Evolutionary conservation across 2,329 filamentous ascomycete species (phyloP).

Genomic region (Fusarium chuoi): DNA sequence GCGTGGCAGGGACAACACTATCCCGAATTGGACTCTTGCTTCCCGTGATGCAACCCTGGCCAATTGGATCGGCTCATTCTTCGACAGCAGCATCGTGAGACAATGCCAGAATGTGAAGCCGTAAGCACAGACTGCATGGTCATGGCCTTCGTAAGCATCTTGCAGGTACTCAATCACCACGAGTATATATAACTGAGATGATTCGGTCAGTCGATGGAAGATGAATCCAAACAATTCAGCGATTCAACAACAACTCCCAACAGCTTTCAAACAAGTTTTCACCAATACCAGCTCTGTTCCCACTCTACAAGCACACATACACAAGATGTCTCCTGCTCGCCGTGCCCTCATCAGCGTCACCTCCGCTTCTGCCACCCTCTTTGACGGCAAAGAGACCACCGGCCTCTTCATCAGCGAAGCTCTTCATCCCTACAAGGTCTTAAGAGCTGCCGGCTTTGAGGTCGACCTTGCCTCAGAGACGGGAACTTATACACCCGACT

Average conservation of each 20-base stretch:
- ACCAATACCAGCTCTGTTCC: neutral
- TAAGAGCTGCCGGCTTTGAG: constrained; percentile 8
- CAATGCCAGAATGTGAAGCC: neutral
- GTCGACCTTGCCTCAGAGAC: constrained; percentile 12
- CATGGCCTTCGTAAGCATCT: neutral
- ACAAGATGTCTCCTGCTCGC: constrained; percentile 12
- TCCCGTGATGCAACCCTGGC: neutral
- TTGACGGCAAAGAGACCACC: constrained; percentile 10
- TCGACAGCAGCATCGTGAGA: neutral
- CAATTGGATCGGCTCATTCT: neutral
- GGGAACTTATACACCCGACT: constrained; percentile 5
- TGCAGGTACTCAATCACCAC: neutral
- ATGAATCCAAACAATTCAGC: neutral
- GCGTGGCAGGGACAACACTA: neutral
- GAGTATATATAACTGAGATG: neutral
- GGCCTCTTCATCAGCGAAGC: constrained; percentile 11
- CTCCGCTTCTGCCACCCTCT: constrained; percentile 18
- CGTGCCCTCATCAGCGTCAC: constrained; percentile 23
- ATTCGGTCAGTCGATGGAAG: neutral
- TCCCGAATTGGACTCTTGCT: neutral
- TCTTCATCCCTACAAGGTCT: constrained; percentile 13
- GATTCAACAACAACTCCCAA: neutral
- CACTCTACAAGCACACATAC: neutral
- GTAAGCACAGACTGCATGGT: neutral
- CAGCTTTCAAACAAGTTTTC: neutral